Percentiles rank a stretch among this genome's conserved stretches.
phyloP scores from a whole-genome alignment of 371 early-diverging fungal genomes.

The Mucor lusitanicus region DNA sequence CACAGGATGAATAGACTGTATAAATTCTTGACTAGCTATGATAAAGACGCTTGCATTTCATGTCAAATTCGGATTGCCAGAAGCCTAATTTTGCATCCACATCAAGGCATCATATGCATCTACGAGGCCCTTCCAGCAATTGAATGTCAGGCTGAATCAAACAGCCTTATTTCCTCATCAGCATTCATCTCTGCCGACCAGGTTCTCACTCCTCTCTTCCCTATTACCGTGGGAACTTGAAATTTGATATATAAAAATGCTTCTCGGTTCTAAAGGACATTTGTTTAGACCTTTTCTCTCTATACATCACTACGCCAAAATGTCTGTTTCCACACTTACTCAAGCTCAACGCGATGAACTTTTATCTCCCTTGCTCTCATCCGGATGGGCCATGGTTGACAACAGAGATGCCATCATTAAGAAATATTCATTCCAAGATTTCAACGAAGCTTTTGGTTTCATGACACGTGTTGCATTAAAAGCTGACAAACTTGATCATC shows the following conservation, averaged over 20 bases:
- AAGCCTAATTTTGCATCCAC: no score
- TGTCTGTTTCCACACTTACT: conserved; percentile 12
- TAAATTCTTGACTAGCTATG: no score
- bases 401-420: conserved; percentile 84
- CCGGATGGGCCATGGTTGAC: conserved; percentile 67
- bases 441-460: conserved; percentile 91
- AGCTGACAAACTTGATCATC: conserved; percentile 93
- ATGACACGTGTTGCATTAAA: conserved; percentile 90
- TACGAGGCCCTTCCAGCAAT: neutral
- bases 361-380: conserved; percentile 51
- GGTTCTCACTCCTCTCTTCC: neutral
- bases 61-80: no score
- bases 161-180: neutral
- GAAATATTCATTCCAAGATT: conserved; percentile 76
- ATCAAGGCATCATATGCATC: no score
- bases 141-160: neutral
- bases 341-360: conserved; percentile 50
- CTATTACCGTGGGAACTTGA: neutral
- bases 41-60: no score
- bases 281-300: neutral
- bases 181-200: neutral
- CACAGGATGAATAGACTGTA: no score
- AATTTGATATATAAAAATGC: neutral
- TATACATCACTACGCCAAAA: neutral
- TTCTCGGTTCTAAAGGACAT: neutral